phyloP scores from a whole-genome alignment of 208 protist genomes.

The Phytomonas francai region DNA sequence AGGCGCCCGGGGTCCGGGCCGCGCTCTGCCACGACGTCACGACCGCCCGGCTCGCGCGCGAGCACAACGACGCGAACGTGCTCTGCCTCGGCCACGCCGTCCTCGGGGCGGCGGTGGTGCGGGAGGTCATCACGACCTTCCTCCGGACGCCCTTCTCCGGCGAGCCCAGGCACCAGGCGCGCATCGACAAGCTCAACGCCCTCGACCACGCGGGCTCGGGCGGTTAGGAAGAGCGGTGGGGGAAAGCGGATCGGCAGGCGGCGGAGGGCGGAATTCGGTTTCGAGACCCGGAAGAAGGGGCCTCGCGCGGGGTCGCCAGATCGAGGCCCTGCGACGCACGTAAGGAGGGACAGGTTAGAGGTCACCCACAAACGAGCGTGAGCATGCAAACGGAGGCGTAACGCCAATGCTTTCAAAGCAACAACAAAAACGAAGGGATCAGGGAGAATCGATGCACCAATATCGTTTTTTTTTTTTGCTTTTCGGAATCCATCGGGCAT shows the following conservation, averaged over 20 bases:
- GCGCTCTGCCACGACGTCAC: constrained; percentile 91
- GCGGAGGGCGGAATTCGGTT: not conserved
- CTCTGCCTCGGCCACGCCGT: constrained; percentile 84
- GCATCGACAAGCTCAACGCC: constrained; percentile 56
- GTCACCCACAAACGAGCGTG: too few relatives aligned
- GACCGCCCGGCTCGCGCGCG: constrained; percentile 73
- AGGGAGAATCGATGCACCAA: too few relatives aligned
- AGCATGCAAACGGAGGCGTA: too few relatives aligned
- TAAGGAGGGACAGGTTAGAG: too few relatives aligned
- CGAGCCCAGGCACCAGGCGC: constrained; percentile 53
- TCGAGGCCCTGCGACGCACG: not conserved
- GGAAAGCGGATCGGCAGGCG: not conserved
- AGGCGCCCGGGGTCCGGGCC: constrained; percentile 85
- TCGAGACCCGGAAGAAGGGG: not conserved
- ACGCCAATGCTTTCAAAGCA: too few relatives aligned
- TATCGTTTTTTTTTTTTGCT: too few relatives aligned
- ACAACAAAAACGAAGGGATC: too few relatives aligned
- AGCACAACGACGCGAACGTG: constrained; percentile 93
- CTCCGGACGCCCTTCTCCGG: constrained; percentile 76
- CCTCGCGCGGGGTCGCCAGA: too few relatives aligned
- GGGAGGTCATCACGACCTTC: constrained; percentile 84
- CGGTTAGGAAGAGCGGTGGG: not conserved
- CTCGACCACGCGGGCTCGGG: constrained; percentile 22
- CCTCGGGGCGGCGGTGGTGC: constrained; percentile 73
- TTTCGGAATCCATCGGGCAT: too few relatives aligned